Evolutionary conservation across 2,329 filamentous ascomycete genomes (phyloP), one percentile per base, ranked within the genome.

Genomic region (Trichoderma pleuroti): DNA sequence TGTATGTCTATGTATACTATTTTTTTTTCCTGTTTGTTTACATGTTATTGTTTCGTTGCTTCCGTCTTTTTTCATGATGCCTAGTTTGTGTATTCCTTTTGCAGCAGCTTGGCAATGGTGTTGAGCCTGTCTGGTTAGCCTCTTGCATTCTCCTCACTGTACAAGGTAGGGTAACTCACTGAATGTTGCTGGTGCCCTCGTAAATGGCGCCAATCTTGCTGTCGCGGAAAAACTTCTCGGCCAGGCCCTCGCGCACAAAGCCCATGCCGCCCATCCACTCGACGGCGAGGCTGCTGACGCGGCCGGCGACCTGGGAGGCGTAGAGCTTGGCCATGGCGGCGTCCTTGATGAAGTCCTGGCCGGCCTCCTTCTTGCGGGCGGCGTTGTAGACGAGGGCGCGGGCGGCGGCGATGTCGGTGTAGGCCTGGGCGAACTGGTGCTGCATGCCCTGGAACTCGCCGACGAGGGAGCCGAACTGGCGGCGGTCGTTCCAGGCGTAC

Each of bases 211-310:
- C 96, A 78, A 99, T 99, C 91, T 98, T 99, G 86, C 92, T 96
- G 81, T 99, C 96, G 60, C 96, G 87, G 87, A 92, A 99, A 85
- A 91, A 98, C 89, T 99, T 99, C 89, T 99, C 96, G 0, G 96
- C 96, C 71, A 97, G 90, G 0, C 96, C 96, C 81, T 99, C 96
- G 57, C 96, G 86, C 18, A 99, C 96, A 77, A 99, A 99, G 59
- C 96, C 96, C 96, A 99, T 98, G 72, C 96, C 96, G 61, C 96
- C 96, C 95, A 98, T 98, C 96, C 96, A 99, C 84, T 99, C 96
- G 32, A 99, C 90, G 0, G 95, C 96, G 62, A 92, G 87, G 8
- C 94, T 90, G 69, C 91, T 92, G 24, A 99, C 95, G 68, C 89
- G 90, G 24, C 93, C 92, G 0, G 96, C 96, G 36, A 99, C 93